Base-by-base conservation (phyloP, 306 rosid genomes). In the Alnus glutinosa region DNA sequence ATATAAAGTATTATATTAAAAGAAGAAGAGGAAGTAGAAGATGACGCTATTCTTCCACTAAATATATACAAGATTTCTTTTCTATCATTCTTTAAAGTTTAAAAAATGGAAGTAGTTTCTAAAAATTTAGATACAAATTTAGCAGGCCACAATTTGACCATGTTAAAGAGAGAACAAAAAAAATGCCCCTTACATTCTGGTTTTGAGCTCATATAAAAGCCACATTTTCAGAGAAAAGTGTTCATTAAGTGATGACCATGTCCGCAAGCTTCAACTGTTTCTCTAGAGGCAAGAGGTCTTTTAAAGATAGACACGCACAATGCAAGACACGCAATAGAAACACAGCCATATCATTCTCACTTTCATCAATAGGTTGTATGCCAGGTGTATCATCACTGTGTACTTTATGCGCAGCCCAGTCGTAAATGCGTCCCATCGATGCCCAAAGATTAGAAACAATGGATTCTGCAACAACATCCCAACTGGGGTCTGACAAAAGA, bases 221-320 rank as follows among this genome's bases (percentile, higher is more conserved):
- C 61, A 57, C 19, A 63, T 47, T 62, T 78, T 73, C 77, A 28
- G 37, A 34, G 70, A 55, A 10, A 52, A 70, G 16, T 46, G 75
- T 70, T 70, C 14, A 36, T 88, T 79, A 82, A 80, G 73, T 30
- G 72, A 87, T 51, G 18, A 84, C 81, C 92, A 92, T 91, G 82
- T 76, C 87, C 55, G 92, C 89, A 44, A 95, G 94, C 86, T 79
- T 86, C 46, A 92, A 90, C 87, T 95, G 96, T 83, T 90, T 91
- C 83, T 91, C 96, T 12, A 90, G 82, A 74, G 98, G 91, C 92
- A 95, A 88, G 81, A 83, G 75, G 73, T 87, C 89, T 84, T 86
- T 92, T 52, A 91, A 61, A 64, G 83, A 81, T 15, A 89, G 87
- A 79, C 98, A 91, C 0, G 94, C 80, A 50, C 79, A 82, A 82